Base-by-base conservation (phyloP, 352 stramenopile species). In the Globisporangium cylindrosporum region DNA sequence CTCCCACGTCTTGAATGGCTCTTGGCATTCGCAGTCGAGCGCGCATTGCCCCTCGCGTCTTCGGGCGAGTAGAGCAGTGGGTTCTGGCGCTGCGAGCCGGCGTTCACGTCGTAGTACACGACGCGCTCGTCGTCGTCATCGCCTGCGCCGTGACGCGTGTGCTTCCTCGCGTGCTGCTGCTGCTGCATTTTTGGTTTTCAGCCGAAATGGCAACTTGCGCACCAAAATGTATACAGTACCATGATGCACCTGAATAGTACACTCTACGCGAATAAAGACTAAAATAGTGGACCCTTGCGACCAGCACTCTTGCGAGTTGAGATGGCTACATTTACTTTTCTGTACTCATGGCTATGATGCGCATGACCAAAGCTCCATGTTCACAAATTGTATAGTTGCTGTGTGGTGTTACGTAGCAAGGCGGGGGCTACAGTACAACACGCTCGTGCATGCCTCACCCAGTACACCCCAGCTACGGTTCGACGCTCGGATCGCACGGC, bases 31-130 rank as follows among this genome's bases (percentile, higher is more conserved):
- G 58, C 29, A 15, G 24, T 32, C 32, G 20, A 27, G 25, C 15
- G 29, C 14, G 43, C 64, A 64, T 53, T 58, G 12, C 36, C 65
- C 49, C n/a, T 0, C 41, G 43, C 12, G 61, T 15, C 18, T 18
- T 60, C 56, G n/a, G 41, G 51, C 14, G 66, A 67, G 34, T 76
- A 68, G 22, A 77, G 54, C 43, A 76, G 54, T 9, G 80, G 55
- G 10, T 68, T 67, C 3, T 34, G 67, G 24, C 53, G 73, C 41
- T 72, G 63, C 7, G 72, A 72, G 29, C 62, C 73, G 1, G 73
- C 70, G 59, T 88, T 80, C 54, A 89, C 69, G 57, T 90, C 84
- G 54, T 81, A 84, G 66, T 86, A 90, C 66, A 92, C 84, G 43
- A 89, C 73, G 58, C 73, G 73, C 55, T 88, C 79, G 15, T 84